These are phyloP conservation scores for Neonectria neomacrospora DNA, from an alignment of 2,329 filamentous ascomycete species.

Conservation along the genomic window DNA sequence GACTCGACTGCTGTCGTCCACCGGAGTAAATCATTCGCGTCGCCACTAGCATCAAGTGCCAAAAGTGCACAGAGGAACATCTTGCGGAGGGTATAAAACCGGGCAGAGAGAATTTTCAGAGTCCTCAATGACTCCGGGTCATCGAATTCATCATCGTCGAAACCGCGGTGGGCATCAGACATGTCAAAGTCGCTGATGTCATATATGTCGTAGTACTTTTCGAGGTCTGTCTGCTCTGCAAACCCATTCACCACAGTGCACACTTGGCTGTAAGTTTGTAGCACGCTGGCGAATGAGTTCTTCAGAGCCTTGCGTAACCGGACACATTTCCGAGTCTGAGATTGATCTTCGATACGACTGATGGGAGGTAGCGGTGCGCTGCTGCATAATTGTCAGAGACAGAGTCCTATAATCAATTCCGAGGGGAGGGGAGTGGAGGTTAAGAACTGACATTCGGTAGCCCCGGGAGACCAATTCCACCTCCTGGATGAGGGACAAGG, in stretches of 20 bases:
- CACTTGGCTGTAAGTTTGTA: slow-evolving; percentile 78
- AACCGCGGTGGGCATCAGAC: slow-evolving; percentile 73
- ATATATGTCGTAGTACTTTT: slow-evolving; percentile 93
- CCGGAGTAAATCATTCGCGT: slow-evolving; percentile 78
- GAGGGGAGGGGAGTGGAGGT: too few relatives aligned
- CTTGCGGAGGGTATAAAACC: slow-evolving; percentile 83
- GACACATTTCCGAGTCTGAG: slow-evolving; percentile 81
- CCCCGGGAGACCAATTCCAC: slow-evolving; percentile 95
- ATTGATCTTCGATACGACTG: slow-evolving; percentile 86
- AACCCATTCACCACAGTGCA: slow-evolving; percentile 76
- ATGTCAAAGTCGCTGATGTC: slow-evolving; percentile 81
- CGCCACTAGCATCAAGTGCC: slow-evolving; percentile 84
- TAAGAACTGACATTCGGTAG: slow-evolving; percentile 76
- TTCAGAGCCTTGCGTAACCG: slow-evolving; percentile 82
- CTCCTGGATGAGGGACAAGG: slow-evolving; percentile 87
- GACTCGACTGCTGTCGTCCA: slow-evolving; percentile 84
- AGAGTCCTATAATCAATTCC: background rate
- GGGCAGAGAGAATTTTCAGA: slow-evolving; percentile 83
- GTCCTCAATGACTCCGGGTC: slow-evolving; percentile 82
- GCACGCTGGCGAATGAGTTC: slow-evolving; percentile 73
- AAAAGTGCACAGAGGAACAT: slow-evolving; percentile 90
- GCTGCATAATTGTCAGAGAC: slow-evolving; percentile 56
- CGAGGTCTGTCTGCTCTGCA: slow-evolving; percentile 82
- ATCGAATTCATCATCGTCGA: slow-evolving; percentile 75
- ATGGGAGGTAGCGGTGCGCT: slow-evolving; percentile 93